Conservation (phyloP, 306 rosid species). For the Boehmeria nivea region DNA sequence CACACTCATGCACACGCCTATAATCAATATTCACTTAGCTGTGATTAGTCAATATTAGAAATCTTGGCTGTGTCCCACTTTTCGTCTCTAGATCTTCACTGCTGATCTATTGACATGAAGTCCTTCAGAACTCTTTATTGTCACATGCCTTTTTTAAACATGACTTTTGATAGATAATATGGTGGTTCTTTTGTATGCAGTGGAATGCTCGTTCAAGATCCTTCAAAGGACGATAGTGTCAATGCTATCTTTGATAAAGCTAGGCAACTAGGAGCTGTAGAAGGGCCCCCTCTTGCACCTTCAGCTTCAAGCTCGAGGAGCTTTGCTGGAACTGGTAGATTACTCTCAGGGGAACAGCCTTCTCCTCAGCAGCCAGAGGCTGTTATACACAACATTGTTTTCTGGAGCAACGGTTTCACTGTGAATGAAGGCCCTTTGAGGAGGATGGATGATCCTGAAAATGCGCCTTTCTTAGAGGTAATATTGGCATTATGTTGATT, state of each 20-base stretch:
- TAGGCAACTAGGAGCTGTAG: constrained; percentile 83
- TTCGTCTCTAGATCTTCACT: too few relatives aligned
- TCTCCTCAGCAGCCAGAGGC: constrained; percentile 78
- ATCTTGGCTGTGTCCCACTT: too few relatives aligned
- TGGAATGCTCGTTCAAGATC: constrained; percentile 99
- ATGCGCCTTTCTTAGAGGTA: constrained; percentile 89
- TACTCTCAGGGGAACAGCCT: constrained; percentile 77
- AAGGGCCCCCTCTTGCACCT: constrained; percentile 70
- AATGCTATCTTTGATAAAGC: constrained; percentile 85
- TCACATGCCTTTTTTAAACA: too few relatives aligned
- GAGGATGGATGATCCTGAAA: constrained; percentile 94
- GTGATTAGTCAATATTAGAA: too few relatives aligned
- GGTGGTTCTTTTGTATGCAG: constrained; percentile 32
- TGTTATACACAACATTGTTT: constrained; percentile 78
- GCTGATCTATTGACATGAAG: too few relatives aligned
- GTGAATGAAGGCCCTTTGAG: constrained; percentile 92
- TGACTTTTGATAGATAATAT: not conserved
- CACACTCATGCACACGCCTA: too few relatives aligned
- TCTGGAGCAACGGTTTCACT: constrained; percentile 88
- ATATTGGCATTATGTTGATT: not conserved
- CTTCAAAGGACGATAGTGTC: constrained; percentile 78
- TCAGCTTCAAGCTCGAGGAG: constrained; percentile 83
- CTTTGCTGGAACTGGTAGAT: constrained; percentile 86
- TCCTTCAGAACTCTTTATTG: not conserved
- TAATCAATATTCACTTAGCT: too few relatives aligned